Base-by-base conservation (phyloP, 768 basidiomycete species). In the Amyloporia xantha region DNA sequence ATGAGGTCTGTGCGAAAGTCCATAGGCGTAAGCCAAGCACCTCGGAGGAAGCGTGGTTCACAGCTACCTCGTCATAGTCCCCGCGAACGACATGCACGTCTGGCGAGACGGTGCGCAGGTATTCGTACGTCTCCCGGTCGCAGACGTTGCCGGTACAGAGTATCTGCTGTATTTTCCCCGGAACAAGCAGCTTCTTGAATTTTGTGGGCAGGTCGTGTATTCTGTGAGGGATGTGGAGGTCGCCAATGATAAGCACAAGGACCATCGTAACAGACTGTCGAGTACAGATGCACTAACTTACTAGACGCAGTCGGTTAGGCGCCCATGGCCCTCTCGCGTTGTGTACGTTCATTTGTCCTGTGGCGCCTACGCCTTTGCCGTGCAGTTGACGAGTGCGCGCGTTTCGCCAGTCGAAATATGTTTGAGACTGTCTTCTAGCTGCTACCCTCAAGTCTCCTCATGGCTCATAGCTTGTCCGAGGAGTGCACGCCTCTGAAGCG, bases 71-170 rank as follows among this genome's bases (percentile, higher is more conserved):
- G 63, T 99, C 96, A 59, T 91, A 96, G 65, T 98, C 96, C 3
- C 96, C 96, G 57, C 83, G 76, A 2, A 94, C 95, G 37, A 92
- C 86, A 55, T 89, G 78, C 5, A 98, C 89, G 61, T 97, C 96
- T 9, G 89, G 82, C 15, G 90, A 85, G n/a, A 99, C 88, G 12
- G 90, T 92, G 55, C 91, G 76, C 20, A 99, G 75, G 71, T 96
- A 98, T 58, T 97, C 96, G 67, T 88, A 93, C 5, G 96, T 98
- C 68, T 98, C 95, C 60, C 86, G 84, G 71, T 99, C 96, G 66
- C 91, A 94, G 20, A 97, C 86, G 64, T 98, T 98, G 41, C 96
- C 96, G 0, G 95, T 98, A 65, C 92, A 96, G 21, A 98, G 74
- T 51, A 98, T 96, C 66, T 98, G 95, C 54, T 94, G 91, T 39